A percentile compares a stretch with the other conserved stretches of the same genome.
These are phyloP conservation scores for Candida piceae DNA, from an alignment of 805 yeast genomes.

Conservation along the genomic window DNA sequence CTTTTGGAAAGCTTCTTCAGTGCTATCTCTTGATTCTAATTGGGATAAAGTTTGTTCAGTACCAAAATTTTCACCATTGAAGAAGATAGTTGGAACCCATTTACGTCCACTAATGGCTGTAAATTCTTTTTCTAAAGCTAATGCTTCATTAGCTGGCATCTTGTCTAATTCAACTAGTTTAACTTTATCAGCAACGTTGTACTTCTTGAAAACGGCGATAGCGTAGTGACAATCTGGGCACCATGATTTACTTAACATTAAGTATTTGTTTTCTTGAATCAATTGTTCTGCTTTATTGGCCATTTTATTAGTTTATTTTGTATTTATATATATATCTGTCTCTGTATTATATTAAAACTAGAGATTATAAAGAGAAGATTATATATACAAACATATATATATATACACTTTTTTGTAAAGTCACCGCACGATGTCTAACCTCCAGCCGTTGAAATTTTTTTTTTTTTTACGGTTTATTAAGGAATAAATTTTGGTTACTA, in stretches of 20 bases:
- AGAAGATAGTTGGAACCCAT: slow-evolving; percentile 68
- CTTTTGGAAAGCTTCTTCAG: slow-evolving; percentile 31
- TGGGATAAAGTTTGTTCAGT: slow-evolving; percentile 44
- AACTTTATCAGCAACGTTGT: slow-evolving; percentile 45
- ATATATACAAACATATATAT: too few species aligned
- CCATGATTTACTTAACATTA: slow-evolving; percentile 68
- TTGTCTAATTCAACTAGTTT: slow-evolving; percentile 59
- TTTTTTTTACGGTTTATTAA: too few species aligned
- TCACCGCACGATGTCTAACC: too few species aligned
- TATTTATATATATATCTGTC: too few species aligned
- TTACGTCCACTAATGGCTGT: slow-evolving; percentile 52
- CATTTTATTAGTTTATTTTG: slow-evolving; percentile 7
- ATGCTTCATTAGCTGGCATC: slow-evolving; percentile 45
- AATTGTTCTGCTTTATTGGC: slow-evolving; percentile 38
- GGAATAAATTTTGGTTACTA: too few species aligned
- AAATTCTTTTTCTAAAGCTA: slow-evolving; percentile 48
- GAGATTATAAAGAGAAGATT: too few species aligned
- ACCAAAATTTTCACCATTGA: slow-evolving; percentile 55
- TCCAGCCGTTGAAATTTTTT: too few species aligned
- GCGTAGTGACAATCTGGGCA: slow-evolving; percentile 76
- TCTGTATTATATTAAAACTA: background rate
- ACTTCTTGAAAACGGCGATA: slow-evolving; percentile 47
- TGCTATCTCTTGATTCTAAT: slow-evolving; percentile 32
- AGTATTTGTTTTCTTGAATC: slow-evolving; percentile 40
- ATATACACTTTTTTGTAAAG: too few species aligned